Conservation (phyloP, 768 basidiomycete species). For the Serendipita indica region DNA sequence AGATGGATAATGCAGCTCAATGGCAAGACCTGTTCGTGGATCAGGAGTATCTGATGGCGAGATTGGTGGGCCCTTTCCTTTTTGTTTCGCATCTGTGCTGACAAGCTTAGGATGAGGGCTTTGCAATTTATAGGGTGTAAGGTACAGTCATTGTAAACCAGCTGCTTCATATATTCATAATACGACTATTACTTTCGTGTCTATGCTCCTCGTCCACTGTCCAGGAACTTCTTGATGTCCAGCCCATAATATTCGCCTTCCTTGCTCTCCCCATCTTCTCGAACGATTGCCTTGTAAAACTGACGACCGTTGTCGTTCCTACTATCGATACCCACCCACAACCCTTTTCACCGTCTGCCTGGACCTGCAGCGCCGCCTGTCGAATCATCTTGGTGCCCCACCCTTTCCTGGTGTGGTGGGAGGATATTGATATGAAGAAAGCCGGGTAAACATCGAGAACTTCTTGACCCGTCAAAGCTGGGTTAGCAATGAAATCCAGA, state of each 20-base stretch:
- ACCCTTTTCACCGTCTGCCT: conserved; percentile 30
- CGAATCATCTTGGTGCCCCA: conserved; percentile 7
- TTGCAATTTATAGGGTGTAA: too few relatives aligned
- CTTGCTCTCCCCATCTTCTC: conserved; percentile 31
- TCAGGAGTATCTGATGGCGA: neutral
- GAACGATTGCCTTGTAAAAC: conserved; percentile 53
- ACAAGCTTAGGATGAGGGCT: too few relatives aligned
- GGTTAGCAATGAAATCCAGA: conserved; percentile 25
- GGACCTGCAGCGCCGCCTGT: conserved; percentile 20
- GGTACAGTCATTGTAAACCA: too few relatives aligned
- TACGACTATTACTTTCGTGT: too few relatives aligned
- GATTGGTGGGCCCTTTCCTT: neutral
- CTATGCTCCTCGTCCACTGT: neutral
- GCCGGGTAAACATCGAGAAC: conserved; percentile 52
- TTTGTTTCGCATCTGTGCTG: neutral
- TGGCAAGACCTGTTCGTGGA: neutral
- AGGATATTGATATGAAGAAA: conserved; percentile 30
- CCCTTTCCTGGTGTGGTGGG: neutral
- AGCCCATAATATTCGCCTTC: conserved; percentile 11
- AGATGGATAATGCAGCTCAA: neutral
- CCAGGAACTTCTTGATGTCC: neutral
- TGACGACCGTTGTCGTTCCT: conserved; percentile 42
- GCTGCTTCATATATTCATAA: too few relatives aligned
- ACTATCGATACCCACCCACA: conserved; percentile 59
- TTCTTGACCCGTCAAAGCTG: conserved; percentile 32